A percentile compares a stretch with the other conserved stretches of the same genome.
Conservation (phyloP, 257 asterid genomes). For the Rauvolfia tetraphylla region DNA sequence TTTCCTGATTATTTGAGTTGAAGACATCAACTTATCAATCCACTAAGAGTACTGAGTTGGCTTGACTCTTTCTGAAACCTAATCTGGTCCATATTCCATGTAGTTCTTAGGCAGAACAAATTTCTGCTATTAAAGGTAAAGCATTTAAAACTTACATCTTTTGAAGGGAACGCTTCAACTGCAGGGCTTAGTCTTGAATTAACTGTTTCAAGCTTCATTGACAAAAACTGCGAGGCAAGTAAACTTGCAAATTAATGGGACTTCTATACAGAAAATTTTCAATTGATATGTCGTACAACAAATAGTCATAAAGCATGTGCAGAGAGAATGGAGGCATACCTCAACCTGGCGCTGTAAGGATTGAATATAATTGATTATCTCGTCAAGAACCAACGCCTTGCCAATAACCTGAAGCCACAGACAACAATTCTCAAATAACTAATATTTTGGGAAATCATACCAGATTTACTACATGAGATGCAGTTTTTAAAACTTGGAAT, state of each 20-base stretch:
- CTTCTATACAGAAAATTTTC: not conserved
- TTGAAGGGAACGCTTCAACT: conserved; percentile 70
- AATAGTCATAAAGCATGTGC: not conserved
- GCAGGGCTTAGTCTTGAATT: conserved; percentile 51
- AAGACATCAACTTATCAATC: not conserved
- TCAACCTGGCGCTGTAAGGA: conserved; percentile 84
- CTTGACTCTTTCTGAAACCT: not conserved
- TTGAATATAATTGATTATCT: conserved; percentile 81
- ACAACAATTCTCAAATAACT: not conserved
- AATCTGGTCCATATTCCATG: not conserved
- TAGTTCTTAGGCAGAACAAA: not conserved
- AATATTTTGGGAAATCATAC: not conserved
- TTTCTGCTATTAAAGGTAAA: not conserved
- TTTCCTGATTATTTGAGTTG: not conserved
- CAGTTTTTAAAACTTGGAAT: not conserved
- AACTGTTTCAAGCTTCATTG: conserved; percentile 95
- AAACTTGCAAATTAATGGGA: conserved; percentile 6
- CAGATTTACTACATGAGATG: not conserved
- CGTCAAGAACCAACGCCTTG: conserved; percentile 86
- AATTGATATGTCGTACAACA: not conserved
- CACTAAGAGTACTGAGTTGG: not conserved
- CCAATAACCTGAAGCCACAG: conserved; percentile 58
- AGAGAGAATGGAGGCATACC: not conserved
- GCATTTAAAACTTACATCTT: not conserved
- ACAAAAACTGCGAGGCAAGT: conserved; percentile 58